phyloP scores from a whole-genome alignment of 352 stramenopile genomes.

The Pythium inflatum region DNA sequence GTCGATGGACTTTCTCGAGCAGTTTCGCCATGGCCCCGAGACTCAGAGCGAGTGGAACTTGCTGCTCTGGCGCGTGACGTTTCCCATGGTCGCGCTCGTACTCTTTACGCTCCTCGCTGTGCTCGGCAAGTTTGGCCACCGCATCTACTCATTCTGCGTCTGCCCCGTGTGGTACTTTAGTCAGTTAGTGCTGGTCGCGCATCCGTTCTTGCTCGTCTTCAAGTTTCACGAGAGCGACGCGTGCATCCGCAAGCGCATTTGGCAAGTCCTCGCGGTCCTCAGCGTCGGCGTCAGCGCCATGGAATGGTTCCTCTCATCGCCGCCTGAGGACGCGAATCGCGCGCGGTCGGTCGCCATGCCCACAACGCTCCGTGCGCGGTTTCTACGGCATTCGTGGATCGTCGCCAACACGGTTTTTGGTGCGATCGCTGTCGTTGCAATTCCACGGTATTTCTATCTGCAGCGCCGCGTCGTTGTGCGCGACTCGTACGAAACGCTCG shows the following conservation, averaged over 20 bases:
- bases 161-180: constrained; percentile 81
- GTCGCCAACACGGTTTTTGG: constrained; percentile 83
- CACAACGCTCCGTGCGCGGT: constrained; percentile 19
- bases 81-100: constrained; percentile 80
- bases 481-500: constrained; percentile 54
- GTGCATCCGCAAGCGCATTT: constrained; percentile 42
- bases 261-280: constrained; percentile 50
- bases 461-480: constrained; percentile 49
- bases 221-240: constrained; percentile 55
- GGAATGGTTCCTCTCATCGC: constrained; percentile 74
- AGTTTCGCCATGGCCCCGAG: constrained; percentile 70
- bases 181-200: constrained; percentile 70
- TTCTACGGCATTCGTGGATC: constrained; percentile 60
- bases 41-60: constrained; percentile 85
- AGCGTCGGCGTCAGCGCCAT: constrained; percentile 57
- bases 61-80: constrained; percentile 78
- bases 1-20: constrained; percentile 67
- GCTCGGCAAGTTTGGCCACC: constrained; percentile 63
- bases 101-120: constrained; percentile 70
- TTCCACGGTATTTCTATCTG: constrained; percentile 74
- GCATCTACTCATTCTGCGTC: constrained; percentile 70
- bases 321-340: constrained; percentile 37
- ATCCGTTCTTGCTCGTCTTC: constrained; percentile 79
- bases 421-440: constrained; percentile 57
- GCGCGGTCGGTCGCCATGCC: constrained; percentile 7